A percentile compares a stretch with the other conserved stretches of the same genome.
Conservation (phyloP, 2,329 filamentous ascomycete genomes). For the Purpureocillium lavendulum region DNA sequence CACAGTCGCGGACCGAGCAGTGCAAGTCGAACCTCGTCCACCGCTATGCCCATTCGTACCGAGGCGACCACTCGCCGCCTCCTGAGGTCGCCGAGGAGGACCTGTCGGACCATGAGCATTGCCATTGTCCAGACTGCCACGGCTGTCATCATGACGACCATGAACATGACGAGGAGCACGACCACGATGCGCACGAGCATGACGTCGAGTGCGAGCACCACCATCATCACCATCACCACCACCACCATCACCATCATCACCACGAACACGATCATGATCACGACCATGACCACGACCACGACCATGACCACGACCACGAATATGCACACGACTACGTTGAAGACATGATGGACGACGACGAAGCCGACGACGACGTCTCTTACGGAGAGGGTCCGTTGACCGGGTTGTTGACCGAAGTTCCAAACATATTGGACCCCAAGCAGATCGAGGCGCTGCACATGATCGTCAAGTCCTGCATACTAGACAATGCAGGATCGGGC, state of each 20-base stretch:
- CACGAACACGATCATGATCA: conserved; percentile 21
- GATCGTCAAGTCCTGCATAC: conserved; percentile 93
- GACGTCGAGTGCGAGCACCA: conserved; percentile 38
- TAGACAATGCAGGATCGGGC: conserved; percentile 69
- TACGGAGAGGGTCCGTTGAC: conserved; percentile 71
- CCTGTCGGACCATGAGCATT: conserved; percentile 27
- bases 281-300: conserved; percentile 23
- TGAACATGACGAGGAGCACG: conserved; percentile 12
- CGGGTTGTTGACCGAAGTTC: conserved; percentile 84
- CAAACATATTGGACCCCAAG: conserved; percentile 85
- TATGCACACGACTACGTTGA: conserved; percentile 38
- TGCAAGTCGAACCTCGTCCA: conserved; percentile 53
- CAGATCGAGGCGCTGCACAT: conserved; percentile 95
- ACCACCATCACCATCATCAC: conserved; percentile 16
- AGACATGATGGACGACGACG: conserved; percentile 57
- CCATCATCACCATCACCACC: conserved; percentile 23
- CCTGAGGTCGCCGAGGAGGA: conserved; percentile 28
- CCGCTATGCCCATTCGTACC: conserved; percentile 40
- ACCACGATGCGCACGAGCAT: conserved; percentile 19
- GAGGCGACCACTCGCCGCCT: conserved; percentile 29
- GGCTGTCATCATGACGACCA: conserved; percentile 14
- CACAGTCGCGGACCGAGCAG: conserved; percentile 46
- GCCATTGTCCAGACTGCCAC: conserved; percentile 22
- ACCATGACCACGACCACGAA: conserved; percentile 28
- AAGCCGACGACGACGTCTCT: conserved; percentile 68